Evolutionary conservation across 345 rosid species (phyloP).

Genomic region (Odontarrhena argentea): DNA sequence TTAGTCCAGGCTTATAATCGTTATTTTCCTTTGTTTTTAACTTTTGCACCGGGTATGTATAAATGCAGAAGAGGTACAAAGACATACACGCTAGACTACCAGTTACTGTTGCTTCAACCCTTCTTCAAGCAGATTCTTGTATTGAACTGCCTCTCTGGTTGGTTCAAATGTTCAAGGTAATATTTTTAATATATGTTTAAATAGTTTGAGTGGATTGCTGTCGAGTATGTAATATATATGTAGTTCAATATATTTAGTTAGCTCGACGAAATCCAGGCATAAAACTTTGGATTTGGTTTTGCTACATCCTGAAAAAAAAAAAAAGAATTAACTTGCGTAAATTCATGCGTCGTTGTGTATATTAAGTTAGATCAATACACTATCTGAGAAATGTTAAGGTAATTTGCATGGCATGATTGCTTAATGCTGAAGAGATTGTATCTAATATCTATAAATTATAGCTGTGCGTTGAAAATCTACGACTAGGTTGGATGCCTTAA

Average conservation of each 20-base stretch:
- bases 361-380: constrained; percentile 4
- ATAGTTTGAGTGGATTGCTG: constrained; percentile 12
- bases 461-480: neutral
- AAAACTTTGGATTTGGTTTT: constrained; percentile 15
- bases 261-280: neutral
- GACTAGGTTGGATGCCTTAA: neutral
- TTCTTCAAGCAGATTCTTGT: constrained; percentile 77
- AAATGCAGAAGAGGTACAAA: constrained; percentile 75
- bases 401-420: constrained; percentile 5
- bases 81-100: constrained; percentile 76
- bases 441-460: neutral
- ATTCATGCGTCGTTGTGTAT: neutral
- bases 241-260: constrained; percentile 3
- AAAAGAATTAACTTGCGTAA: neutral
- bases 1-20: neutral
- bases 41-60: constrained; percentile 8
- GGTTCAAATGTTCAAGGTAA: constrained; percentile 93
- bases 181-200: constrained; percentile 25
- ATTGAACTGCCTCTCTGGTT: constrained; percentile 96
- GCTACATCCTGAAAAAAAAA: neutral
- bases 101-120: constrained; percentile 82
- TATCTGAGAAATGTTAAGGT: constrained; percentile 1
- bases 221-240: neutral
- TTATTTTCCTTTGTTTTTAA: neutral
- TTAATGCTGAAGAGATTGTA: constrained; percentile 12